Evolutionary conservation across 352 stramenopile genomes (phyloP), one percentile per base, ranked within the genome.

Genomic region (Phytopythium delawarense): DNA sequence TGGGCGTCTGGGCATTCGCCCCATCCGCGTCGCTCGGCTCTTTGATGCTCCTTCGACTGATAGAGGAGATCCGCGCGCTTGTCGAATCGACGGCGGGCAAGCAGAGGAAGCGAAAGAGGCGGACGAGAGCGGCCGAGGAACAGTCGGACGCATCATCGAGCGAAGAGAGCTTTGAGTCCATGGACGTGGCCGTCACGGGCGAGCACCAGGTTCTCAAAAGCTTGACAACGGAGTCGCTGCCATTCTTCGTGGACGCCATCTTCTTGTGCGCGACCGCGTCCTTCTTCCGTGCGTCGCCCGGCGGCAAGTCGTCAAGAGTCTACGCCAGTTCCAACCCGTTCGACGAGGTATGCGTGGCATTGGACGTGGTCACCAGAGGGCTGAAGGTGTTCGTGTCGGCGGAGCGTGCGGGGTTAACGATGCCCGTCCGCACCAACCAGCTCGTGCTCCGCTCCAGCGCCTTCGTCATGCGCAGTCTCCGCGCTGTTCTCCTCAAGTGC

Each of bases 121-220:
- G 28, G 9, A 16, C 23, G 18, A 53, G 23, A 39, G 66, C 30
- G 34, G 70, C 30, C 49, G 66, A 40, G 59, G 53, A n/a, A 45
- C 61, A n/a, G 61, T 61, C n/a, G 70, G 81, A 57, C 18, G 30
- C 16, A 4, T 55, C 32, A 30, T 67, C 64, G 7, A 64, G 74
- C 20, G 53, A 67, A 23, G 67, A 69, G 59, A 67, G 79, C 25
- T 52, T 66, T 16, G 71, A 79, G 35, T 61, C 71, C 5, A 56
- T 67, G 8, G 51, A 55, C 34, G 55, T 74, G 40, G 64, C 75
- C 15, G 72, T 81, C 16, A 65, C 82, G 51, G 84, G 84, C 28
- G 75, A 90, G 39, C 84, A 92, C 53, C 64, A 79, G 15, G 69
- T 88, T 25, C 61, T 92, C 7, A 87, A 87, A 62, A 89, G 67